Percentiles rank a stretch among this genome's conserved stretches.
These are phyloP conservation scores for Erodium maritimum DNA, from an alignment of 345 rosid genomes.

Conservation along the genomic window DNA sequence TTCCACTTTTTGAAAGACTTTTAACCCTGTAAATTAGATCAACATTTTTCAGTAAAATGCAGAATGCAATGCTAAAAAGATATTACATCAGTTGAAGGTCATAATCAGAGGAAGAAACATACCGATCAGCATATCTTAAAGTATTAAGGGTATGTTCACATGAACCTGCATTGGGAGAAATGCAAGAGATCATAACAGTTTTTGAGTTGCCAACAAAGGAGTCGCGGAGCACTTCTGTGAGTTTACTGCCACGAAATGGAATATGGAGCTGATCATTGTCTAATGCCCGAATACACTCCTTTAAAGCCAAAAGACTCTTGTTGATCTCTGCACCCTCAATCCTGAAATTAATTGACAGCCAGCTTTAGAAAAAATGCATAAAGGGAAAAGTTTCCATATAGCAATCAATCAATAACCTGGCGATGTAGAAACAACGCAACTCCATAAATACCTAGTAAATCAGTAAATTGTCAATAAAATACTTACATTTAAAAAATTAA, in stretches of 20 bases:
- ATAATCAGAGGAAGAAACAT: constrained; percentile 12
- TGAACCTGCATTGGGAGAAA: constrained; percentile 93
- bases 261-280: constrained; percentile 95
- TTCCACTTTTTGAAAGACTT: constrained; percentile 89
- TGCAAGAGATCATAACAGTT: constrained; percentile 94
- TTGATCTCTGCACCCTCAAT: constrained; percentile 94
- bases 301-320: constrained; percentile 92
- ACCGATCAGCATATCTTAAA: constrained; percentile 94
- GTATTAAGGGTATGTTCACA: constrained; percentile 93
- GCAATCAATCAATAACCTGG: no score
- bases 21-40: constrained; percentile 57
- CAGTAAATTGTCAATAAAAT: no score
- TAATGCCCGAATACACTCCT: constrained; percentile 93
- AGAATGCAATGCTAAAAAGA: not conserved
- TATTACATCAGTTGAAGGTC: no score
- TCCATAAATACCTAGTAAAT: no score
- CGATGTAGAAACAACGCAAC: no score
- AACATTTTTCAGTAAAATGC: constrained; percentile 4
- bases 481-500: no score
- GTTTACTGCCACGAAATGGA: constrained; percentile 94
- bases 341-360: constrained; percentile 20
- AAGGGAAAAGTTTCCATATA: no score
- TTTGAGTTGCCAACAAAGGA: constrained; percentile 92
- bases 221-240: constrained; percentile 94
- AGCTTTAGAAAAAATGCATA: no score